A percentile compares a stretch with the other conserved stretches of the same genome.
phyloP scores from a whole-genome alignment of 441 rosid species.

The Gossypium laxum region DNA sequence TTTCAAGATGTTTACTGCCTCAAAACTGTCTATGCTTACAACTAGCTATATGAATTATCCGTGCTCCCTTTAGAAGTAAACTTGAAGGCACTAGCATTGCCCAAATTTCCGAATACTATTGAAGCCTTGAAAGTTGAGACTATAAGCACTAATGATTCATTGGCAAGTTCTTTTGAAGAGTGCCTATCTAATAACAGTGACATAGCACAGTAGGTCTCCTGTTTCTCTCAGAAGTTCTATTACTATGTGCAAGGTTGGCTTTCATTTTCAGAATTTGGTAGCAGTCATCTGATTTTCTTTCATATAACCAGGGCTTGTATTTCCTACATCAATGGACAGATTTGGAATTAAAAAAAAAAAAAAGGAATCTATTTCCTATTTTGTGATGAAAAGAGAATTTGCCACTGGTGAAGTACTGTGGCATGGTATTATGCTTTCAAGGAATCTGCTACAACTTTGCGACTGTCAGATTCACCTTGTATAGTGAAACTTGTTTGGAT shows the following conservation, averaged over 20 bases:
- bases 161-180: not conserved
- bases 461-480: not conserved
- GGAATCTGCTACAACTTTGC: not conserved
- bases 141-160: not conserved
- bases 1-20: not conserved
- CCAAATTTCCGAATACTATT: not conserved
- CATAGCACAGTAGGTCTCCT: not conserved
- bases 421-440: not conserved
- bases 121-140: not conserved
- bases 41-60: not conserved
- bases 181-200: not conserved
- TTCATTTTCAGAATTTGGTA: not conserved
- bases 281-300: constrained; percentile 1
- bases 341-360: not conserved
- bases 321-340: not conserved
- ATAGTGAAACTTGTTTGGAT: not conserved
- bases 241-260: not conserved
- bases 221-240: not conserved
- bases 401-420: not conserved
- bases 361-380: not conserved
- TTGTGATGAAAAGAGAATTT: not conserved
- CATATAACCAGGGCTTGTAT: not conserved
- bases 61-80: not conserved
- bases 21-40: not conserved
- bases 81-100: not conserved